Evolutionary conservation across 257 asterid genomes (phyloP).

Genomic region (Pogostemon cablin): DNA sequence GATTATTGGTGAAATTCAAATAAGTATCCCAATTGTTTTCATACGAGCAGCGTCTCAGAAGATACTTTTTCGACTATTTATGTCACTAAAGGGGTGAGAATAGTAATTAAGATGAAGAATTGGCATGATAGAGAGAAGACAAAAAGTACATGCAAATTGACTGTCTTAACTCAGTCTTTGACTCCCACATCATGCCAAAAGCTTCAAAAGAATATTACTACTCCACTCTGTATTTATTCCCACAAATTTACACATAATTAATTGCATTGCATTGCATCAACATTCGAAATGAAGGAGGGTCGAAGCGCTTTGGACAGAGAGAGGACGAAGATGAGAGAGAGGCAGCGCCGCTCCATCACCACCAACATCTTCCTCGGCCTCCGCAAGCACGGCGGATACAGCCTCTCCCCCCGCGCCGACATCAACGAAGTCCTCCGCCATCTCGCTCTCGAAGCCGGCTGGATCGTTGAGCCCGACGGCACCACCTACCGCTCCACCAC

Average conservation of each 20-base stretch:
- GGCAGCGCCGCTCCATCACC: conserved; percentile 53
- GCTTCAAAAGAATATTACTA: background rate
- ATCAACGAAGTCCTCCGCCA: conserved; percentile 62
- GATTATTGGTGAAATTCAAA: conserved; percentile 68
- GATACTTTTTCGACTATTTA: no score
- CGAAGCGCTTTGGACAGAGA: conserved; percentile 43
- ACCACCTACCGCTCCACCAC: conserved; percentile 53
- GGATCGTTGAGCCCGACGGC: conserved; percentile 51
- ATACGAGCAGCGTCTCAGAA: no score
- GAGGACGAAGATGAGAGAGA: conserved; percentile 56
- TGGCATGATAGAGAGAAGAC: background rate
- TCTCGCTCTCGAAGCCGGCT: conserved; percentile 56
- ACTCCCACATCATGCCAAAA: conserved; percentile 35
- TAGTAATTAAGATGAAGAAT: no score
- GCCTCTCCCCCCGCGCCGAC: conserved; percentile 60
- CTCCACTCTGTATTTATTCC: background rate
- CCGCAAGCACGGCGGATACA: conserved; percentile 61
- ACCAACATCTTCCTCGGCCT: conserved; percentile 62
- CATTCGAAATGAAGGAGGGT: conserved; percentile 1
- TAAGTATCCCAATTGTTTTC: no score
- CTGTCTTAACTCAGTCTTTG: conserved; percentile 38
- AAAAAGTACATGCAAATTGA: conserved; percentile 46
- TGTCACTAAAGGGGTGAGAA: no score
- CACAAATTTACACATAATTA: no score
- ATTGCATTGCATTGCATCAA: background rate